Base-by-base conservation (phyloP, 768 basidiomycete species). In the Cystobasidium tubakii region DNA sequence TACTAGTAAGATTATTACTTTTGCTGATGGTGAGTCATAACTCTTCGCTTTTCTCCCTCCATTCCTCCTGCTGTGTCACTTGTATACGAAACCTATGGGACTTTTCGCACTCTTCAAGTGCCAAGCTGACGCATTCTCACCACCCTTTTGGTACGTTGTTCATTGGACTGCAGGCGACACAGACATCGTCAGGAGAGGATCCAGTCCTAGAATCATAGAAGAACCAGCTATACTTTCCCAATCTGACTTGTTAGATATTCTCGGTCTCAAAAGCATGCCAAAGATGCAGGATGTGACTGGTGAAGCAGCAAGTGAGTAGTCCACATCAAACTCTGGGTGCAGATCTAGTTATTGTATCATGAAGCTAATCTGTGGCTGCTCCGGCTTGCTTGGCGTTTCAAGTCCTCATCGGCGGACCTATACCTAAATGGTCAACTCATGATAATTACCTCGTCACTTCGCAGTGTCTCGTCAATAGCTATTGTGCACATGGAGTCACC, bases 361-460 rank as follows among this genome's bases (percentile, higher is more conserved):
- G n/a, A n/a, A n/a, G n/a, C n/a, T n/a, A n/a, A n/a, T n/a, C n/a
- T n/a, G n/a, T n/a, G n/a, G n/a, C n/a, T n/a, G n/a, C n/a, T n/a
- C n/a, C n/a, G n/a, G n/a, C 46, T 2, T 57, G 15, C 46, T 15
- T 54, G n/a, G n/a, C 13, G 57, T 60, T 60, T 15, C 33, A 60
- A 34, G 69, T 71, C 53, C 36, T 71, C 36, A 46, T 71, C 12
- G 69, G 69, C 25, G 69, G 69, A 10, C 69, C 33, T 27, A 31
- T 55, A 23, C 69, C 69, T n/a, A 23, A 29, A 53, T 71, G 69
- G 69, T 57, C 54, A 19, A 46, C 33, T 10, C 69, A 71, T 55
- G 69, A 71, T 25, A 12, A 53, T 19, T 71, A 71, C 36, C 69
- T 71, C 23, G 69, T 71, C 69, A 71, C 69, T 39, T 71, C 69